A percentile compares a stretch with the other conserved stretches of the same genome.
Conservation (phyloP, 441 rosid genomes). For the Euphorbia schlechtendalii region DNA sequence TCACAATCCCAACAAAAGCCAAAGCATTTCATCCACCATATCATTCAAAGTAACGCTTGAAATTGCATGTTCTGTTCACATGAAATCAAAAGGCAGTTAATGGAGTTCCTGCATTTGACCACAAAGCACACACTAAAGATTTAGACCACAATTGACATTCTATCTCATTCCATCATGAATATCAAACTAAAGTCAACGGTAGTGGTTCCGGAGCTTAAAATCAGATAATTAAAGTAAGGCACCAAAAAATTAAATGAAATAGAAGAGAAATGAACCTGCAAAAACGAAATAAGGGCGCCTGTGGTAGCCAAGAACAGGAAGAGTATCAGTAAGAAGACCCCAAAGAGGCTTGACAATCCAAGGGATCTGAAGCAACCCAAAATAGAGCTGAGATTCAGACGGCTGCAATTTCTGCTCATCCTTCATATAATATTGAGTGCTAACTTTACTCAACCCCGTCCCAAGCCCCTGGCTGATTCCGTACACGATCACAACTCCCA, state of each 20-base stretch:
- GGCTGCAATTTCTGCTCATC: conserved; percentile 65
- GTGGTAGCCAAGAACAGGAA: conserved; percentile 50
- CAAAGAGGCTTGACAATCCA: conserved; percentile 71
- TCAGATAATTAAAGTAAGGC: no score
- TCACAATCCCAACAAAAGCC: neutral
- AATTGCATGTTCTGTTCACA: no score
- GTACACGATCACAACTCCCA: conserved; percentile 54
- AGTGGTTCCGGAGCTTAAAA: neutral
- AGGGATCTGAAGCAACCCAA: conserved; percentile 49
- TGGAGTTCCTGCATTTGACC: neutral
- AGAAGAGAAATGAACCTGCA: conserved; percentile 34
- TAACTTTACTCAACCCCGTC: conserved; percentile 43
- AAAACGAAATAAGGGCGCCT: conserved; percentile 65
- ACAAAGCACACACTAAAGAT: neutral
- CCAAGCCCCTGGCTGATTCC: conserved; percentile 67
- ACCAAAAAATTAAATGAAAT: no score
- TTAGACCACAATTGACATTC: neutral
- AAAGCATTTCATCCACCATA: neutral
- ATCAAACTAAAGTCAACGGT: neutral
- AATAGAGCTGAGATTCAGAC: conserved; percentile 52
- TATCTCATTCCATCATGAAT: neutral
- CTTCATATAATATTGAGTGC: conserved; percentile 59
- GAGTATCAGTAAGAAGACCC: conserved; percentile 66
- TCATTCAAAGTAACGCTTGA: neutral
- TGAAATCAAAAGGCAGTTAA: neutral